Conservation (phyloP, 495 filamentous ascomycete genomes). For the Lichina pygmaea region DNA sequence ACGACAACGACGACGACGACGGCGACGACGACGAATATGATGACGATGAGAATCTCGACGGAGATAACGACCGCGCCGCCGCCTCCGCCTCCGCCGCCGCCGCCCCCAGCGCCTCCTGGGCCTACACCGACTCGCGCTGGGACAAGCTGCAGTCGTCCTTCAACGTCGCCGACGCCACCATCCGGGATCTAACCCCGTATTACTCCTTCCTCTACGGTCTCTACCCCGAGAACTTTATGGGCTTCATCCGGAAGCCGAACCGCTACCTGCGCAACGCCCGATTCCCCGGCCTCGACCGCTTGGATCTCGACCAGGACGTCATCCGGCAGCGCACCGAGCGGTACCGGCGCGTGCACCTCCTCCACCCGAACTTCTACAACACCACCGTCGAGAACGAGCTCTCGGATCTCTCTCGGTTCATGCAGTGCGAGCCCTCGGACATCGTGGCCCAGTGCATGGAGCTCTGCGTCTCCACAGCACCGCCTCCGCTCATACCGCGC, state of each 20-base stretch:
- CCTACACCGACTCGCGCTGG: constrained; percentile 17
- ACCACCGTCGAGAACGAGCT: constrained; percentile 45
- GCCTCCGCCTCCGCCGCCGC: neutral
- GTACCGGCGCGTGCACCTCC: constrained; percentile 34
- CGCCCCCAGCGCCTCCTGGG: neutral
- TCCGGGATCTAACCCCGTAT: constrained; percentile 47
- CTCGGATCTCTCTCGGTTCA: constrained; percentile 38
- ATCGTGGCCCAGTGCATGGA: constrained; percentile 42
- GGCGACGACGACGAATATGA: neutral
- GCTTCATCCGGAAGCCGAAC: constrained; percentile 49
- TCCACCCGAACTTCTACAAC: constrained; percentile 51
- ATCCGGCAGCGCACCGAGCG: constrained; percentile 38
- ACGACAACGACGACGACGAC: neutral
- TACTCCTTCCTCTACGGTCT: constrained; percentile 56
- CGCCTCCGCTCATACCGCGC: constrained; percentile 10
- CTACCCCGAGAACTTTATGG: constrained; percentile 55
- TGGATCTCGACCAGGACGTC: constrained; percentile 44
- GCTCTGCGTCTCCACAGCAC: constrained; percentile 15
- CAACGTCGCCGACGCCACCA: constrained; percentile 26
- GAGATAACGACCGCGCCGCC: constrained; percentile 9
- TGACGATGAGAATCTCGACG: constrained; percentile 7
- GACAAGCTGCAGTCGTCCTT: constrained; percentile 28
- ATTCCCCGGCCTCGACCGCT: constrained; percentile 31
- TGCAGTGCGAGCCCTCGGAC: constrained; percentile 43
- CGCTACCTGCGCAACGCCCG: constrained; percentile 36